These are phyloP conservation scores for Ascochyta lentis DNA, from an alignment of 2,329 filamentous ascomycete genomes.

Conservation along the genomic window DNA sequence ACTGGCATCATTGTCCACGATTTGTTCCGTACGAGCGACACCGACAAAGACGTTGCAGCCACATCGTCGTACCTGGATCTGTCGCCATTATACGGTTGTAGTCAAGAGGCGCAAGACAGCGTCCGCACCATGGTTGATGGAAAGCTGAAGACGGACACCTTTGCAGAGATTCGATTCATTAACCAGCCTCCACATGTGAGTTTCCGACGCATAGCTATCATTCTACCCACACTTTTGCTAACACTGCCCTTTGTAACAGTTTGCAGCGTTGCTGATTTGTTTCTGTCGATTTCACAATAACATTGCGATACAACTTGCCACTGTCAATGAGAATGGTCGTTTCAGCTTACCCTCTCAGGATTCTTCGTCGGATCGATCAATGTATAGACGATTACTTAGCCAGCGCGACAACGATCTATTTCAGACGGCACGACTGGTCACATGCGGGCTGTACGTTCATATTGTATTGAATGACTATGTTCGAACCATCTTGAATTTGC, in stretches of 20 bases:
- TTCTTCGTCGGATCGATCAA: no score
- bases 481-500: no score
- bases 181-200: slow-evolving; percentile 70
- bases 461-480: no score
- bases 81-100: slow-evolving; percentile 72
- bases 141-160: slow-evolving; percentile 70
- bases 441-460: no score
- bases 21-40: slow-evolving; percentile 67
- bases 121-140: slow-evolving; percentile 67
- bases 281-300: slow-evolving; percentile 81
- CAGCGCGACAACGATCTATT: no score
- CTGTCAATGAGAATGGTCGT: no score
- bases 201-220: slow-evolving; percentile 17
- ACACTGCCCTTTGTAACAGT: background rate
- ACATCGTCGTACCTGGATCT: slow-evolving; percentile 76
- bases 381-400: no score
- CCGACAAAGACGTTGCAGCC: slow-evolving; percentile 59
- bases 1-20: slow-evolving; percentile 67
- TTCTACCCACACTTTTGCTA: background rate
- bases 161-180: slow-evolving; percentile 66
- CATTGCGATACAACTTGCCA: slow-evolving; percentile 58
- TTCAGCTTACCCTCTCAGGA: no score
- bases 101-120: slow-evolving; percentile 67
- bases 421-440: no score
- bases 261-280: slow-evolving; percentile 64